Evolutionary conservation across 129 eudicot species (phyloP).

Genomic region (Flaveria bidentis): DNA sequence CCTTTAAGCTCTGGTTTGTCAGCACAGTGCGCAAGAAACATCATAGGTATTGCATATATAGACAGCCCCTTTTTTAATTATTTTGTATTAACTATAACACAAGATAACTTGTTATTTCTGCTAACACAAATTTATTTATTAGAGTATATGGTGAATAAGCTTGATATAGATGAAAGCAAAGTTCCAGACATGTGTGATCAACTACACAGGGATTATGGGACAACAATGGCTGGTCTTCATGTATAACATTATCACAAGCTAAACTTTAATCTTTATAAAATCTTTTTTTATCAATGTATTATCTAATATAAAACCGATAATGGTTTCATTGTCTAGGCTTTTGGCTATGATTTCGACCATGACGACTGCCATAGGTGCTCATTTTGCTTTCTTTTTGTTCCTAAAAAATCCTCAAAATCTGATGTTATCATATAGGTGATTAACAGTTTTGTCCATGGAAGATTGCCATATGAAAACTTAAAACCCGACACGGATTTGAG

Average conservation of each 20-base stretch:
- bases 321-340: constrained; percentile 18
- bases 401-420: constrained; percentile 2
- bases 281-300: background rate
- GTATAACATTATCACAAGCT: constrained; percentile 4
- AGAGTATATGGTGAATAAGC: constrained; percentile 79
- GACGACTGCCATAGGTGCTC: constrained; percentile 85
- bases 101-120: background rate
- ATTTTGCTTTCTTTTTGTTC: background rate
- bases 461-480: constrained; percentile 73
- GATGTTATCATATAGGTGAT: background rate
- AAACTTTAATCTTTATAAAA: background rate
- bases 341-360: constrained; percentile 59
- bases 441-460: constrained; percentile 75
- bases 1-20: constrained; percentile 83
- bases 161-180: constrained; percentile 66
- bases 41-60: constrained; percentile 52
- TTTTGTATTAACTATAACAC: background rate
- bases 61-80: background rate
- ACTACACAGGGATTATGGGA: constrained; percentile 84
- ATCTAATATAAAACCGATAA: background rate
- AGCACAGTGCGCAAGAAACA: constrained; percentile 65
- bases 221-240: constrained; percentile 68
- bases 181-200: constrained; percentile 60
- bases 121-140: background rate
- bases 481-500: constrained; percentile 78